Base-by-base conservation (phyloP, 2,329 filamentous ascomycete genomes). In the Cadophora gregata region DNA sequence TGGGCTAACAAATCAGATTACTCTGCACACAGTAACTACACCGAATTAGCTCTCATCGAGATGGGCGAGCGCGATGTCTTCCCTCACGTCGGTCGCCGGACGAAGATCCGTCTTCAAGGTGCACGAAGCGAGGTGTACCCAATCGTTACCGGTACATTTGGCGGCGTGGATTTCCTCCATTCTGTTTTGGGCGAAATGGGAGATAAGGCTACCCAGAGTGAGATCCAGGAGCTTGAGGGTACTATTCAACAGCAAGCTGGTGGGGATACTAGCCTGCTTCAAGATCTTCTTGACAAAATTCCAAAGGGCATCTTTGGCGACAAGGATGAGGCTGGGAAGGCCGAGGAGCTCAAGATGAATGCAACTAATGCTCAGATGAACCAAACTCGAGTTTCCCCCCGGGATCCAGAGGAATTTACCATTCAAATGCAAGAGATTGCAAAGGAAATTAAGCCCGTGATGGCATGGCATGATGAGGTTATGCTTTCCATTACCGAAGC, bases 21-120 rank as follows among this genome's bases (percentile, higher is more conserved):
- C 81, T 90, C 93, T 63, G 95, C 94, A 19, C 95, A 97, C 80
- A 96, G 93, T 78, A 97, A 97, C 83, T 97, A 97, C 80, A 88
- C 85, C 16, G 94, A 97, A 78, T 86, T 97, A 66, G 92, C 91
- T 66, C 84, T 97, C 58, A 93, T 96, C 73, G 93, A 97, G 78
- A 80, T 97, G 74, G 93, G 93, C 61, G 93, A 96, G 79, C 83
- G 81, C 6, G 86, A 92, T 68, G 81, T 97, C 67, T 97, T 97
- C 78, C 93, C 95, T 29, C 93, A 97, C 75, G 92, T 96, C 63
- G 95, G 95, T 42, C 85, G 88, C 66, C 81, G 86, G 73, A 93
- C 93, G n/a, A 81, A 83, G 75, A 82, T 97, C 31, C 82, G 87
- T 55, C 84, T 97, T 31, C 82, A 85, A 38, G 93, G 91, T 53